Percentiles rank a stretch among this genome's conserved stretches.
Evolutionary conservation across 225 moss, liverwort and hornwort species (phyloP).

Genomic region (Bryum argenteum): DNA sequence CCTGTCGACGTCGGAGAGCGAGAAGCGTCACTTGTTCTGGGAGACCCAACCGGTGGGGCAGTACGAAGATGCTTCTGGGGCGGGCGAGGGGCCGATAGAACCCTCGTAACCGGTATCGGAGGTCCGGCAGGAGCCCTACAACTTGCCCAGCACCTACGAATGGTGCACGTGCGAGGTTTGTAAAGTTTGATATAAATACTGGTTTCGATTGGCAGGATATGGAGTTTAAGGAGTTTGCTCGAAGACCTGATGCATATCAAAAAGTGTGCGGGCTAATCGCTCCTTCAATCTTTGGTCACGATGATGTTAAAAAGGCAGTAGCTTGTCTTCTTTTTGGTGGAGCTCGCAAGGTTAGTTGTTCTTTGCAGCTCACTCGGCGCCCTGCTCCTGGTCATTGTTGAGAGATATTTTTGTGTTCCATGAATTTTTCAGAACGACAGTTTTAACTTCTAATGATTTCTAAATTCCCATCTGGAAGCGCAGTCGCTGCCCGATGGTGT

Average conservation of each 20-base stretch:
- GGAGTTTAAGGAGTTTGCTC: constrained; percentile 86
- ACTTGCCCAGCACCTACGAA: too few species aligned
- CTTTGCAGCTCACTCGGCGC: neutral
- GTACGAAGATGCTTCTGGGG: too few species aligned
- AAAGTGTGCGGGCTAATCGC: constrained; percentile 76
- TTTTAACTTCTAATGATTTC: neutral
- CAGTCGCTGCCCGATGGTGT: constrained; percentile 87
- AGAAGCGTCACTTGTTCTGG: too few species aligned
- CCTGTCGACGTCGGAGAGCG: too few species aligned
- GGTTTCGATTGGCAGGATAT: constrained; percentile 53
- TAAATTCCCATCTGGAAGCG: constrained; percentile 18
- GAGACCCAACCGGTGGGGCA: too few species aligned
- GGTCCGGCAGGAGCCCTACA: too few species aligned
- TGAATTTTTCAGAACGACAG: neutral
- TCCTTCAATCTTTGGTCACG: constrained; percentile 95
- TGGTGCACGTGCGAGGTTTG: too few species aligned
- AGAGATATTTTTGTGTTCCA: neutral
- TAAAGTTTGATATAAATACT: neutral
- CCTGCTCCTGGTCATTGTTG: neutral
- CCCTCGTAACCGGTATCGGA: too few species aligned
- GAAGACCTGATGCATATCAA: constrained; percentile 74
- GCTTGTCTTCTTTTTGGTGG: constrained; percentile 95
- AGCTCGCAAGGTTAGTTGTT: constrained; percentile 74
- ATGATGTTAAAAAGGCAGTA: constrained; percentile 92
- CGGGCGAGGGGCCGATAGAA: too few species aligned